These are phyloP conservation scores for Fusarium nelsonii DNA, from an alignment of 2,329 filamentous ascomycete species.

Conservation along the genomic window DNA sequence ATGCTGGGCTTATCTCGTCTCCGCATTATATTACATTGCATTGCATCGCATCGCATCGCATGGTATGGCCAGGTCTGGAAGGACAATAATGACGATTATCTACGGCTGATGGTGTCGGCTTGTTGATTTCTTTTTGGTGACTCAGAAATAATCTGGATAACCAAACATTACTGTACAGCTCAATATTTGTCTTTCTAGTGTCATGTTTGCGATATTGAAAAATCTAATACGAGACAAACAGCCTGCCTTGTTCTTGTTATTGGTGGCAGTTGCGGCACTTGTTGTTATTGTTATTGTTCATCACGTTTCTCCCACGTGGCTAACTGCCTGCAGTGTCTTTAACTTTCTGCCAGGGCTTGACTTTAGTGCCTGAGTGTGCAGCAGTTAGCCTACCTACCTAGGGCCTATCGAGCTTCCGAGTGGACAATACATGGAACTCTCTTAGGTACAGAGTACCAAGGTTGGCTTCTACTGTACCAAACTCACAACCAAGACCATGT, in stretches of 20 bases:
- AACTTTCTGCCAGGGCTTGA: background rate
- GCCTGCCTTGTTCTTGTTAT: background rate
- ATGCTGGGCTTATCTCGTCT: slow-evolving; percentile 10
- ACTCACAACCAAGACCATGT: background rate
- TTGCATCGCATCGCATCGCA: background rate
- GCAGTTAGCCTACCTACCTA: background rate
- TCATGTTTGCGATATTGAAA: background rate
- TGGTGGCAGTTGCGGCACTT: background rate
- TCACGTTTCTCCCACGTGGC: slow-evolving; percentile 48
- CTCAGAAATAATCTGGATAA: background rate
- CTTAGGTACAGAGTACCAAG: no score
- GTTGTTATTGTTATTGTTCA: slow-evolving; percentile 14
- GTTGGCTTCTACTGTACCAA: no score
- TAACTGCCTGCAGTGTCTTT: slow-evolving; percentile 24
- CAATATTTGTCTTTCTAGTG: background rate
- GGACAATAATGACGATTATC: background rate
- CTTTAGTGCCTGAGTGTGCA: background rate
- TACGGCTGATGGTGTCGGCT: background rate
- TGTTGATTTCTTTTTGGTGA: background rate
- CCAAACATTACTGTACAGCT: background rate
- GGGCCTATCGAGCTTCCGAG: background rate
- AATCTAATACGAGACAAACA: background rate
- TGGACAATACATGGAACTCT: background rate
- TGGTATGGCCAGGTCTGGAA: background rate
- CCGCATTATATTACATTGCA: background rate